Conservation (phyloP, 352 stramenopile species). For the Phytophthora litchii region DNA sequence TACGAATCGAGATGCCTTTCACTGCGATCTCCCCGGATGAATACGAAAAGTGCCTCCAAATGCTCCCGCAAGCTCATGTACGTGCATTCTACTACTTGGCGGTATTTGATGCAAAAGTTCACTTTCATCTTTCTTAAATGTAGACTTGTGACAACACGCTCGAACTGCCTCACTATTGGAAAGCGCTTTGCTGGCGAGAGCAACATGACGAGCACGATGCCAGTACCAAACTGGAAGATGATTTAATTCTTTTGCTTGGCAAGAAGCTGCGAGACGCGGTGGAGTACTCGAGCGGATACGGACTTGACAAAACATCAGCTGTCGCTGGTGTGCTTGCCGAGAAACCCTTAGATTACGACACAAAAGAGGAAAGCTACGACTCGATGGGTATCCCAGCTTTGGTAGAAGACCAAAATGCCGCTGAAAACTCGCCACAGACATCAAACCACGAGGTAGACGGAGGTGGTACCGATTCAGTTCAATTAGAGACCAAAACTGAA, state of each 20-base stretch:
- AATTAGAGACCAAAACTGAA: constrained; percentile 3
- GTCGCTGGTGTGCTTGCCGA: constrained; percentile 27
- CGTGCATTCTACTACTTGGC: constrained; percentile 4
- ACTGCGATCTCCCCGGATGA: constrained; percentile 45
- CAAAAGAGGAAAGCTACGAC: constrained; percentile 65
- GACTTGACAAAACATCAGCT: constrained; percentile 53
- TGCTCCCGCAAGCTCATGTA: constrained; percentile 81
- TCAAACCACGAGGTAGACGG: constrained; percentile 5
- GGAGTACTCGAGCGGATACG: constrained; percentile 74
- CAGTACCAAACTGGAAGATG: constrained; percentile 41
- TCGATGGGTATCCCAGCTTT: constrained; percentile 63
- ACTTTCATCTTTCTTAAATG: no score
- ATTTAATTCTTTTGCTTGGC: constrained; percentile 47
- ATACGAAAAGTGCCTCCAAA: constrained; percentile 51
- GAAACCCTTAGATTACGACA: constrained; percentile 11
- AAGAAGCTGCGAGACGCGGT: constrained; percentile 61
- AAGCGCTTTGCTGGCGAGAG: constrained; percentile 60
- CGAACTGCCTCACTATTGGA: constrained; percentile 80
- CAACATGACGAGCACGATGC: constrained; percentile 34
- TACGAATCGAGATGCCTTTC: constrained; percentile 83
- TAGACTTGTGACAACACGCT: constrained; percentile 82
- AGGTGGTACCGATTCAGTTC: not conserved
- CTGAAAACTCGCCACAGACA: constrained; percentile 8
- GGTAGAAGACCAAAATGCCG: constrained; percentile 21
- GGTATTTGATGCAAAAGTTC: no score